Evolutionary conservation across 1,284 basidiomycete genomes (phyloP), one percentile per base, ranked within the genome.

Genomic region (Sanghuangporus baumii): DNA sequence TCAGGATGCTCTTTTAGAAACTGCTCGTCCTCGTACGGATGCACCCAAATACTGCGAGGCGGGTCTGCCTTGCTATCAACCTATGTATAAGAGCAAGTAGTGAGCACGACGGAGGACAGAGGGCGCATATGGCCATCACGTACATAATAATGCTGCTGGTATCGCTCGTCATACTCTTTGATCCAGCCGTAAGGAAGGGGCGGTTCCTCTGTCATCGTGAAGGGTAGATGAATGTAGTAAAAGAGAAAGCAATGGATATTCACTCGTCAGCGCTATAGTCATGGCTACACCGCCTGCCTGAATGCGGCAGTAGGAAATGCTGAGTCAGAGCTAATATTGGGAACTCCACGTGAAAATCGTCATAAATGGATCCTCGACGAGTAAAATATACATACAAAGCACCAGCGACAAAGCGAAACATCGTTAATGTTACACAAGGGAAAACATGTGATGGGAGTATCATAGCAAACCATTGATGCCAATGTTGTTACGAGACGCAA

Each of bases 11-110:
- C 80, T 16, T 64, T 68, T 31, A 88, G 74, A 71, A 80, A 89
- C 62, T 82, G 78, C 59, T 85, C 81, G 69, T 89, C 87, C 60
- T 89, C 84, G 65, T 82, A 84, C 1, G 88, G 88, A 69, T 90
- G 86, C 2, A 79, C 77, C 88, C 88, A 90, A 66, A 84, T 88
- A 0, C 84, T 78, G 2, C 88, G 81, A 6, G 86, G 82, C n/a
- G 88, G 88, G 2, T 73, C 76, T 3, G 82, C 80, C 57, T 73
- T 77, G 0, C 86, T 89, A 66, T 90, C 85, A n/a, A 89, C 84
- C 86, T 82, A 46, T 41, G 60, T 0, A 48, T 55, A 52, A 60
- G 36, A 54, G 40, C 46, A 61, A n/a, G 57, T 50, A 18, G 14
- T 43, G 51, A 11, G 36, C 51, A 40, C 18, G 40, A 64, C 57